Conservation (phyloP, 2,329 filamentous ascomycete genomes). For the Penicillium sumatraense region DNA sequence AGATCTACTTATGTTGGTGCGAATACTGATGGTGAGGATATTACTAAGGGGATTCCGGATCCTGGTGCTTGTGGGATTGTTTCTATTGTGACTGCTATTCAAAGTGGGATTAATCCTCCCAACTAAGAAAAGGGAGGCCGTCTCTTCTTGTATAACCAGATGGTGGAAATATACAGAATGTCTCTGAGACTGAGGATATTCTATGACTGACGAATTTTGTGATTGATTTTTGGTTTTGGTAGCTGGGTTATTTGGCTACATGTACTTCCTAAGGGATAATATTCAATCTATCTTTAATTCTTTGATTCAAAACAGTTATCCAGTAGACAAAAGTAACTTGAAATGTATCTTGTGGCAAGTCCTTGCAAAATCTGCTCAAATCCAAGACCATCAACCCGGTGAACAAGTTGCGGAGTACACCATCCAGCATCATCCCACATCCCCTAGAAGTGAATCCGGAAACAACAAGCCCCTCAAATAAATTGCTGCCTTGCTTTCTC, state of each 20-base stretch:
- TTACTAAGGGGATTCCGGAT: slow-evolving; percentile 12
- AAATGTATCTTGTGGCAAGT: no score
- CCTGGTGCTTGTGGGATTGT: slow-evolving; percentile 12
- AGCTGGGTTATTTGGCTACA: neutral
- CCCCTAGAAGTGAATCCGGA: no score
- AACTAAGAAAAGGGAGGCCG: neutral
- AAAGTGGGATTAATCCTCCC: neutral
- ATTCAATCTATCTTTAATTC: neutral
- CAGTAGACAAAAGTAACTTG: neutral
- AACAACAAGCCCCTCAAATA: no score
- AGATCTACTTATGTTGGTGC: slow-evolving; percentile 14
- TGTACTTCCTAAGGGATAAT: neutral
- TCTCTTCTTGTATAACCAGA: neutral
- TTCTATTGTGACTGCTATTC: slow-evolving; percentile 6
- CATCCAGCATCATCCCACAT: no score
- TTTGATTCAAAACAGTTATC: neutral
- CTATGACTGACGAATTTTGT: neutral
- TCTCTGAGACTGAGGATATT: no score
- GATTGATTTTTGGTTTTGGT: neutral
- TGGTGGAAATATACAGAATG: no score
- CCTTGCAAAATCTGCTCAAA: no score
- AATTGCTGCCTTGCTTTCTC: no score
- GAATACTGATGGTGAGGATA: slow-evolving; percentile 4
- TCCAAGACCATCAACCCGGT: no score
- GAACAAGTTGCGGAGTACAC: no score